A percentile compares a stretch with the other conserved stretches of the same genome.
phyloP scores from a whole-genome alignment of 148 eudicot genomes.

The Persicaria maculosa region DNA sequence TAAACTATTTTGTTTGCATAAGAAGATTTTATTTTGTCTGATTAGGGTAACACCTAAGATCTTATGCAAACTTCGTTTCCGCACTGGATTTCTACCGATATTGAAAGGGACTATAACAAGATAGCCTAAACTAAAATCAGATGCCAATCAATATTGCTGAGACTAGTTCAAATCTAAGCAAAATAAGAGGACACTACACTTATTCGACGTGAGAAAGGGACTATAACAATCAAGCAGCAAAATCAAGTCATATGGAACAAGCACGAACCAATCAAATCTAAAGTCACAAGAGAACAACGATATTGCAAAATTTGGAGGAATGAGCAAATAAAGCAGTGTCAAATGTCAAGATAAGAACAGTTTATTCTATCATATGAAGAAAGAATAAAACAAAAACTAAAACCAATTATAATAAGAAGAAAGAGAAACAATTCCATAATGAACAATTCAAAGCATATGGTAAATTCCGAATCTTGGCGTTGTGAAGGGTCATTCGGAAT shows the following conservation, averaged over 20 bases:
- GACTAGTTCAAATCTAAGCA: neutral
- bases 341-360: neutral
- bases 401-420: neutral
- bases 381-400: neutral
- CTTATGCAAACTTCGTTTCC: no score
- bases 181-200: neutral
- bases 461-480: neutral
- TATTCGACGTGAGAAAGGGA: neutral
- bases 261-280: neutral
- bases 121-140: no score
- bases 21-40: no score
- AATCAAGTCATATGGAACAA: neutral
- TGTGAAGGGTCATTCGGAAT: no score
- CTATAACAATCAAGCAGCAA: neutral
- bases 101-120: no score
- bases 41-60: no score
- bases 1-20: no score
- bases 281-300: neutral
- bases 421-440: neutral
- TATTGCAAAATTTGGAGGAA: neutral
- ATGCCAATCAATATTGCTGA: no score
- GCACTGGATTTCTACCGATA: no score
- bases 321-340: neutral
- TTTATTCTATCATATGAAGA: neutral
- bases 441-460: neutral